A percentile compares a stretch with the other conserved stretches of the same genome.
Conservation (phyloP, 1,284 basidiomycete genomes). For the Sanghuangporus baumii region DNA sequence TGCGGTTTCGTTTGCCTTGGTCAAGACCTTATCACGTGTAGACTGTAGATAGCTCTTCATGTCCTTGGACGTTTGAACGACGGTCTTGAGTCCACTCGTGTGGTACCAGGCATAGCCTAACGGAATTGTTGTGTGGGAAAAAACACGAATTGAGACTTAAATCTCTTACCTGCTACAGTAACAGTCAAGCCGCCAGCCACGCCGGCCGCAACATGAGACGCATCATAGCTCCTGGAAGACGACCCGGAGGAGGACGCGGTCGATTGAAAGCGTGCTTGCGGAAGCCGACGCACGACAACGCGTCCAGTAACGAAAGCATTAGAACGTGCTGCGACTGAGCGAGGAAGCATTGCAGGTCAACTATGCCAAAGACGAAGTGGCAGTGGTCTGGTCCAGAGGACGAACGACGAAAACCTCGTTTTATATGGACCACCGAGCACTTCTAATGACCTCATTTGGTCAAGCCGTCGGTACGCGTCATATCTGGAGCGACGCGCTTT, state of each 20-base stretch:
- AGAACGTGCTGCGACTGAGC: background rate
- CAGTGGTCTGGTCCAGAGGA: background rate
- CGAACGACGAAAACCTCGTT: background rate
- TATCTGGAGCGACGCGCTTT: background rate
- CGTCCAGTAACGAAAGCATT: background rate
- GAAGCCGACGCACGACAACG: background rate
- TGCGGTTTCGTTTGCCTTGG: conserved; percentile 27
- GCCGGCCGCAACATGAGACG: conserved; percentile 27
- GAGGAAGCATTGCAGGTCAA: background rate
- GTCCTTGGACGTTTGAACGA: conserved; percentile 31
- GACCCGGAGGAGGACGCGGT: background rate
- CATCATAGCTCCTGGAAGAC: background rate
- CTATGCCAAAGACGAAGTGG: background rate
- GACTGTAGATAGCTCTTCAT: conserved; percentile 30
- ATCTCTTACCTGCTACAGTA: conserved; percentile 25
- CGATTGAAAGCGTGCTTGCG: conserved; percentile 1
- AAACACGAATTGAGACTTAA: background rate
- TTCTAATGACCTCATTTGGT: background rate
- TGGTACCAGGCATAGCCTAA: conserved; percentile 35
- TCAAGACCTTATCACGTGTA: conserved; percentile 31
- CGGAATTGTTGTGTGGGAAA: background rate
- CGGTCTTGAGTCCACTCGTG: conserved; percentile 33
- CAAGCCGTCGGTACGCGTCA: background rate
- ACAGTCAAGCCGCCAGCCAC: conserved; percentile 32
- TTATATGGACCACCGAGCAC: background rate